Percentiles rank a stretch among this genome's conserved stretches.
phyloP scores from a whole-genome alignment of 768 basidiomycete genomes.

The Artomyces pyxidatus region DNA sequence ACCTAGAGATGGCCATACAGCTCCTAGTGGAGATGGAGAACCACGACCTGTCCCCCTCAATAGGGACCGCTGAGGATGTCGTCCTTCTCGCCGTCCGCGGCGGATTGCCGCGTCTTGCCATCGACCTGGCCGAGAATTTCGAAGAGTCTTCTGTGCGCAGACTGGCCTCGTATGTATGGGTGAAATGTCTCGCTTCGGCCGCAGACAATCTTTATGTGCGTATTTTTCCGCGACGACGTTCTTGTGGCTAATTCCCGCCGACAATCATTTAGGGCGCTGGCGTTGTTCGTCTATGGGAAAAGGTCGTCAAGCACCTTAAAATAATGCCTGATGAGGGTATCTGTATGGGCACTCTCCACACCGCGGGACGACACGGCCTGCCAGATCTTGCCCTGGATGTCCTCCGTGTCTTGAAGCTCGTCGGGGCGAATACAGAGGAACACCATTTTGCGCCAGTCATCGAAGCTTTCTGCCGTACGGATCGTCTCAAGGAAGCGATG shows the following conservation, averaged over 20 bases:
- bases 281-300: slow-evolving; percentile 53
- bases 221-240: too few relatives aligned
- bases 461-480: slow-evolving; percentile 58
- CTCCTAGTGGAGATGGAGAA: slow-evolving; percentile 51
- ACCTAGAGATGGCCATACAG: slow-evolving; percentile 61
- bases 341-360: slow-evolving; percentile 59
- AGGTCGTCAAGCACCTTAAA: slow-evolving; percentile 41
- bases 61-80: slow-evolving; percentile 41
- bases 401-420: slow-evolving; percentile 43
- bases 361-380: slow-evolving; percentile 66
- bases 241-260: not conserved
- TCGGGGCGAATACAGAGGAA: slow-evolving; percentile 48
- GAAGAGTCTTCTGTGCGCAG: slow-evolving; percentile 48
- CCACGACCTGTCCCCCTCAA: slow-evolving; percentile 40
- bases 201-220: slow-evolving; percentile 64
- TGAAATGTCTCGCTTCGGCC: slow-evolving; percentile 55
- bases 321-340: slow-evolving; percentile 69
- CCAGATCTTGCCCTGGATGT: slow-evolving; percentile 62
- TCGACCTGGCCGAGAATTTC: slow-evolving; percentile 59
- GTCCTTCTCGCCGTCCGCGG: slow-evolving; percentile 45
- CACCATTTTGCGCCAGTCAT: slow-evolving; percentile 73
- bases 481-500: slow-evolving; percentile 56
- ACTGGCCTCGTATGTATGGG: slow-evolving; percentile 51
- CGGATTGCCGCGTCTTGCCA: slow-evolving; percentile 55
- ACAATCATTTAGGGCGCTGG: slow-evolving; percentile 51